Conservation (phyloP, 805 yeast species). For the Kodamaea jinghongensis region DNA sequence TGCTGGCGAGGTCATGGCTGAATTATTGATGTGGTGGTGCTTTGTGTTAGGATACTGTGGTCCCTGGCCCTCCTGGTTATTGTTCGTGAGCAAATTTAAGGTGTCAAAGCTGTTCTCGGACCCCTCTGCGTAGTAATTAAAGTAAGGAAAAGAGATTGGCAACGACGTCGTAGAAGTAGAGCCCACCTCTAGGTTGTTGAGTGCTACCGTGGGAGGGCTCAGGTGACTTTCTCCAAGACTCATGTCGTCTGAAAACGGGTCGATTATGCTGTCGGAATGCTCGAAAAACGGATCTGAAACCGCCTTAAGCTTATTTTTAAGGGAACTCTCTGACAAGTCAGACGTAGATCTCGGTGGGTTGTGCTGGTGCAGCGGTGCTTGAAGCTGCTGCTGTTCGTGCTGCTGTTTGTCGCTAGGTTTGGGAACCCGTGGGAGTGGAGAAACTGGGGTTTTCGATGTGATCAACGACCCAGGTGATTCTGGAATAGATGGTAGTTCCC, state of each 20-base stretch:
- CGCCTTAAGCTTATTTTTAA: too few relatives aligned
- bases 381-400: not conserved
- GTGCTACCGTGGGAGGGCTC: constrained; percentile 4
- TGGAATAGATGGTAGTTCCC: too few relatives aligned
- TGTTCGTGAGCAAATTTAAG: constrained; percentile 18
- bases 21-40: constrained; percentile 13
- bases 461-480: too few relatives aligned
- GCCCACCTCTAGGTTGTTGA: constrained; percentile 20
- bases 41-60: constrained; percentile 25
- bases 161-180: constrained; percentile 26
- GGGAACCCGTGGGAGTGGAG: not conserved
- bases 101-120: constrained; percentile 25
- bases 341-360: not conserved
- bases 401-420: not conserved
- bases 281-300: too few relatives aligned
- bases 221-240: constrained; percentile 3
- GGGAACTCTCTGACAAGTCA: too few relatives aligned
- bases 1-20: constrained; percentile 8
- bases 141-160: constrained; percentile 29
- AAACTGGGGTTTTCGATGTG: too few relatives aligned
- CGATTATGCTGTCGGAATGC: not conserved
- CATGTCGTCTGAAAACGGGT: constrained; percentile 1
- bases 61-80: constrained; percentile 4
- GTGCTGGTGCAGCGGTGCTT: not conserved
- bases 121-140: constrained; percentile 17